phyloP scores from a whole-genome alignment of 805 yeast genomes.

The Blastobotrys parvus region DNA sequence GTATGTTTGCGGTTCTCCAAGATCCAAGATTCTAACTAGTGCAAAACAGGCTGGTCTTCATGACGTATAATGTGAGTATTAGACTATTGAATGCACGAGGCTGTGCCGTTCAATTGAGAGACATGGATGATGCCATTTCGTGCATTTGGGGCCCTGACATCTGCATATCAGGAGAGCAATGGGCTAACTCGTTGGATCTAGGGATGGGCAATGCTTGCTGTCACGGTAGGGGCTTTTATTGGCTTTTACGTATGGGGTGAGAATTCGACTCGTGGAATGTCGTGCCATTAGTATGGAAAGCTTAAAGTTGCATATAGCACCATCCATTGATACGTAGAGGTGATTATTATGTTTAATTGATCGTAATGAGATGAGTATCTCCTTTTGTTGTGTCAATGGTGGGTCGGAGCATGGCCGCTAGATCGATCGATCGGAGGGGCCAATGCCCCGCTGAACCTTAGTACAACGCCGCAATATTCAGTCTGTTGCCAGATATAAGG shows the following conservation, averaged over 20 bases:
- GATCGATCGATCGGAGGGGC: too few species aligned
- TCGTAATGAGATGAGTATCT: too few species aligned
- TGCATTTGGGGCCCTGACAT: too few species aligned
- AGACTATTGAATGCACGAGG: background rate
- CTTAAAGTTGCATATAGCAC: conserved; percentile 1
- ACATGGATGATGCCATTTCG: too few species aligned
- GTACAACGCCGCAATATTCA: too few species aligned
- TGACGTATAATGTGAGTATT: conserved; percentile 59
- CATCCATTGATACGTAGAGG: background rate
- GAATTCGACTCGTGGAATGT: conserved; percentile 17
- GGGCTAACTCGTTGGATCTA: conserved; percentile 3
- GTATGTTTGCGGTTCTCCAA: conserved; percentile 15
- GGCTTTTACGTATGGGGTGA: conserved; percentile 57
- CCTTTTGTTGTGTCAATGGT: too few species aligned
- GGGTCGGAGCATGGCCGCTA: too few species aligned
- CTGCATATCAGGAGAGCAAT: too few species aligned
- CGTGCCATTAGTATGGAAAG: conserved; percentile 18
- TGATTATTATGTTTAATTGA: too few species aligned
- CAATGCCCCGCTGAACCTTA: too few species aligned
- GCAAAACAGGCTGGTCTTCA: conserved; percentile 58
- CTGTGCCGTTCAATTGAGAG: too few species aligned
- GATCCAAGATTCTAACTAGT: background rate
- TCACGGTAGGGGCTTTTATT: conserved; percentile 59
- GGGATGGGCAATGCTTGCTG: conserved; percentile 76
- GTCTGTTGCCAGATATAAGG: too few species aligned